Evolutionary conservation across 176 grass and related monocot species (phyloP), one percentile per base, ranked within the genome.

Genomic region (Tillandsia fasciculata): DNA sequence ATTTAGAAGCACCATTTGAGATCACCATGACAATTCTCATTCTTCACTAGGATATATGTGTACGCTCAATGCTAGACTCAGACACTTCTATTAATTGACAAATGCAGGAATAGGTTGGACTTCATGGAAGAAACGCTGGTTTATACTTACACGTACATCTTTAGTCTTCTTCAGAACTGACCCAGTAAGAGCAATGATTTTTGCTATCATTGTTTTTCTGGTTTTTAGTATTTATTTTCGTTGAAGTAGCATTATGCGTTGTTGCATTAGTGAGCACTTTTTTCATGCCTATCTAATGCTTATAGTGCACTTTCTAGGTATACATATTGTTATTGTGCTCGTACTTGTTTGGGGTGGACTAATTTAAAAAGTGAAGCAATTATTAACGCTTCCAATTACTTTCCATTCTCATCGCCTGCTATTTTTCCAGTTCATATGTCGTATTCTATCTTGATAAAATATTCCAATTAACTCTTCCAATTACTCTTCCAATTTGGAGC

Each of bases 81-180:
- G 12, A 53, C 53, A 51, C n/a, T 67, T 73, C 74, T 10, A 74
- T 73, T 71, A 82, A 52, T 72, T n/a, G 59, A 69, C 57, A 76
- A 69, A 82, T 79, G 23, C 81, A 96, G 93, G 93, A 71, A 85
- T 92, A 74, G 93, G 88, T 71, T 96, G 93, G 93, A 91, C 93
- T 68, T 90, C 89, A 83, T 97, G 94, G 94, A 97, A 97, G 71
- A 97, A 87, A 66, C 94, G 94, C 17, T 97, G 94, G 94, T 97
- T 97, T 83, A 53, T 93, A 75, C 94, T 97, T 87, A 97, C 94
- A 69, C 88, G 84, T 64, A 86, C 81, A 75, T 97, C 94, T 50
- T 70, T 97, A 73, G 83, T 92, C 69, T 97, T 97, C 77, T 97
- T 87, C 79, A 85, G 86, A 83, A 81, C 75, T 70, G 94, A 97